Percentiles rank a stretch among this genome's conserved stretches.
Evolutionary conservation across 2,329 filamentous ascomycete species (phyloP).

Genomic region (Chaetomium strumarium): DNA sequence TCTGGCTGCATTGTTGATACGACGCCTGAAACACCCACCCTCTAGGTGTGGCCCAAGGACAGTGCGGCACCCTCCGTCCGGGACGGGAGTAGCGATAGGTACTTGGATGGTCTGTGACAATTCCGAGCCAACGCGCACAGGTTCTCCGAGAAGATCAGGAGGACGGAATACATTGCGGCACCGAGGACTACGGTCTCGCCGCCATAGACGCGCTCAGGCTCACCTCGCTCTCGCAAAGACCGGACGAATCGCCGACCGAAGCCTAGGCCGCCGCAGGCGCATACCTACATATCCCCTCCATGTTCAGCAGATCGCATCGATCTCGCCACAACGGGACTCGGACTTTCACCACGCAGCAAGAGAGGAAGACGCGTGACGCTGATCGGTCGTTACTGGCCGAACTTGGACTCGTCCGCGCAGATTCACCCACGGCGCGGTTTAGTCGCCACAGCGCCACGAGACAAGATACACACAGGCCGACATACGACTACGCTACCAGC

Average conservation of each 20-base stretch:
- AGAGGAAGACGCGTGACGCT: conserved; percentile 29
- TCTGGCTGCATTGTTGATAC: conserved; percentile 31
- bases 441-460: conserved; percentile 26
- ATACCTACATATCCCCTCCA: conserved; percentile 29
- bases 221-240: conserved; percentile 2
- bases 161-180: conserved; percentile 11
- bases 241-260: conserved; percentile 2
- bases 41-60: conserved; percentile 20
- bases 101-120: conserved; percentile 18
- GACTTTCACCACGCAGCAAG: conserved; percentile 32
- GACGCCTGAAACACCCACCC: conserved; percentile 30
- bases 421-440: conserved; percentile 22
- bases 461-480: conserved; percentile 25
- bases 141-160: conserved; percentile 20
- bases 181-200: conserved; percentile 1
- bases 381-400: conserved; percentile 35
- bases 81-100: conserved; percentile 13
- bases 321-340: conserved; percentile 35
- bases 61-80: conserved; percentile 19
- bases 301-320: conserved; percentile 44
- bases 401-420: conserved; percentile 31
- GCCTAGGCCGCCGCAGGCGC: conserved; percentile 2
- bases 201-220: conserved; percentile 9
- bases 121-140: conserved; percentile 19
- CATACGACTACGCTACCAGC: conserved; percentile 22